Base-by-base conservation (phyloP, 2,329 filamentous ascomycete genomes). In the Drechslerella dactyloides region DNA sequence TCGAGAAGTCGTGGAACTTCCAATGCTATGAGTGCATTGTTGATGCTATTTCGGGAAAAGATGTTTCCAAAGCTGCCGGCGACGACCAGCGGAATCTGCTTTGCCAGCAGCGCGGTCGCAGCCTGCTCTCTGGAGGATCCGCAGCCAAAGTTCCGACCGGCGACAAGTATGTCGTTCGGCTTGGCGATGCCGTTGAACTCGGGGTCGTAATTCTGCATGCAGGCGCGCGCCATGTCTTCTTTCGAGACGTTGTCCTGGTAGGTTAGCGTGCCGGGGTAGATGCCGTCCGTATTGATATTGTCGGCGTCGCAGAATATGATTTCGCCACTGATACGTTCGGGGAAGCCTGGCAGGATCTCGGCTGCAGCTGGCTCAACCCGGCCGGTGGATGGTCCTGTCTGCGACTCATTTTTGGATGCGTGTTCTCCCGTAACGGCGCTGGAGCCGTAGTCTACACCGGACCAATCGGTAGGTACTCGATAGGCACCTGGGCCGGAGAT, bases 151-250 rank as follows among this genome's bases (percentile, higher is more conserved):
- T 96, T 96, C 82, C 88, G 94, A 33, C 92, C 92, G 0, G 88
- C 81, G 0, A 97, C 92, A 0, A 97, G 85, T 61, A 97, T 90
- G 76, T 97, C 93, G 54, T 86, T 87, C 0, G 85, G 78, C 74
- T 85, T 84, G 51, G 89, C 88, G 37, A 88, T 82, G 0, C 81
- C 79, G 8, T 83, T 79, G 78, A 97, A 97, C 0, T 82, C 78
- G 0, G 84, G 81, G 78, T 97, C 93, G 81, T 96, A 97, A 83
- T 97, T 97, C 78, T 89, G 85, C 92, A 97, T 97, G 80, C 90
- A 93, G 0, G 93, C 92, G 75, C 90, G 83, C 0, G 91, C 91
- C 93, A 97, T 97, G 64, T 86, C 86, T 73, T 91, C 89, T 0
- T 81, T 82, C 0, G 89, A 81, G 0, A 97, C 84, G 76, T 90